Evolutionary conservation across 345 rosid genomes (phyloP).

Genomic region (Lagerstroemia speciosa): DNA sequence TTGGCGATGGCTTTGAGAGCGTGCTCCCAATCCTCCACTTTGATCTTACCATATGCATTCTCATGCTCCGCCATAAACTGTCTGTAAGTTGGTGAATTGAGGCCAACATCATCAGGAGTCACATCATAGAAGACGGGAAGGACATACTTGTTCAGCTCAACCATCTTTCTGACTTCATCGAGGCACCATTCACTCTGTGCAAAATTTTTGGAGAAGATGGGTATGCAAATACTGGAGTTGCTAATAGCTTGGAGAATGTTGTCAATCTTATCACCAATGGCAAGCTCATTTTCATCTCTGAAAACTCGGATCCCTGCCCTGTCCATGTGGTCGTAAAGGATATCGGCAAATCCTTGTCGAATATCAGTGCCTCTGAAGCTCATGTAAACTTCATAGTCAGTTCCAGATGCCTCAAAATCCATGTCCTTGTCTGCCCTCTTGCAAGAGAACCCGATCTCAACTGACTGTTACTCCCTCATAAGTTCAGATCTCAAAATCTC

Average conservation of each 20-base stretch:
- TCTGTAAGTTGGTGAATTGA: background rate
- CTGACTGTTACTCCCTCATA: too few relatives aligned
- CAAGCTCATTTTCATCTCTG: background rate
- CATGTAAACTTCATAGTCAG: background rate
- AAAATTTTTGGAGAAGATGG: background rate
- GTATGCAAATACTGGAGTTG: constrained; percentile 5
- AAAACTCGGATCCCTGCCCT: background rate
- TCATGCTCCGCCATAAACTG: background rate
- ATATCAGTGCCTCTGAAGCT: background rate
- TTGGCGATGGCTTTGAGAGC: background rate
- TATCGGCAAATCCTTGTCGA: background rate
- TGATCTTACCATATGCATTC: background rate
- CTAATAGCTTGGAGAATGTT: background rate
- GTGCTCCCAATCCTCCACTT: background rate
- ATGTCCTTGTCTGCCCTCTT: background rate
- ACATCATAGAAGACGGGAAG: constrained; percentile 5
- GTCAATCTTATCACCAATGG: background rate
- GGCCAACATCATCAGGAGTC: background rate
- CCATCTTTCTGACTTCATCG: background rate
- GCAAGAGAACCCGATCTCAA: too few relatives aligned
- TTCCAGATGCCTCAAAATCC: background rate
- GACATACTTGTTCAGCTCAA: background rate
- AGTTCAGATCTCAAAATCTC: too few relatives aligned
- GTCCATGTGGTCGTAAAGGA: background rate
- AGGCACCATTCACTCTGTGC: constrained; percentile 7